Percentiles rank a stretch among this genome's conserved stretches.
These are phyloP conservation scores for Erodium moschatum DNA, from an alignment of 441 rosid genomes.

Conservation along the genomic window DNA sequence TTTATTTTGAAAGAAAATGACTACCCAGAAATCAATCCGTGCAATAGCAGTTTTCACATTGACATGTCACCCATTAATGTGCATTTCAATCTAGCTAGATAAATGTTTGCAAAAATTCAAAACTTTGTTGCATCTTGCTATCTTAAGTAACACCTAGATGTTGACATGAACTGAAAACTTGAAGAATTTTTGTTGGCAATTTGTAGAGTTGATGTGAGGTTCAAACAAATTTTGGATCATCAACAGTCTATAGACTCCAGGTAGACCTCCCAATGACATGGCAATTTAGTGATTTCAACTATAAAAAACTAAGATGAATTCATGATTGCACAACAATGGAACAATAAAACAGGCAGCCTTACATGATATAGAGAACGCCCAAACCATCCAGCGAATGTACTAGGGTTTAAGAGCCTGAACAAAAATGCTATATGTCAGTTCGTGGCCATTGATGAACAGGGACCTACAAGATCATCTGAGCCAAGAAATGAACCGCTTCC, in stretches of 20 bases:
- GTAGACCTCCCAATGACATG: background rate
- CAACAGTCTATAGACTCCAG: background rate
- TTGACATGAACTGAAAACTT: background rate
- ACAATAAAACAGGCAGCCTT: constrained; percentile 30
- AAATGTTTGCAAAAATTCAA: background rate
- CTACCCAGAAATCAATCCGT: constrained; percentile 1
- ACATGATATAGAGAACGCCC: constrained; percentile 97
- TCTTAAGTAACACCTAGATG: constrained; percentile 11
- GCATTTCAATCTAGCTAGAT: background rate
- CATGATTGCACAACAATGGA: background rate
- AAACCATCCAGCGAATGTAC: constrained; percentile 99
- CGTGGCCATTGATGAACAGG: constrained; percentile 1
- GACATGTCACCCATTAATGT: constrained; percentile 1
- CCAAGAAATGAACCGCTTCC: no score
- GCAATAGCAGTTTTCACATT: background rate
- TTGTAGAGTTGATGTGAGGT: background rate
- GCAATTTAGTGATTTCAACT: background rate
- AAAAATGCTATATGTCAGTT: constrained; percentile 18
- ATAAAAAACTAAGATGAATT: background rate
- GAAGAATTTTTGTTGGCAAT: background rate
- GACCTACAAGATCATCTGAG: background rate
- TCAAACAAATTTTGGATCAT: background rate
- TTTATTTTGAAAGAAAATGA: background rate
- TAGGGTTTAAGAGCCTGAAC: constrained; percentile 91
- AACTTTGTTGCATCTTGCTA: background rate